Base-by-base conservation (phyloP, 306 rosid species). In the Hippophae gyantsensis region DNA sequence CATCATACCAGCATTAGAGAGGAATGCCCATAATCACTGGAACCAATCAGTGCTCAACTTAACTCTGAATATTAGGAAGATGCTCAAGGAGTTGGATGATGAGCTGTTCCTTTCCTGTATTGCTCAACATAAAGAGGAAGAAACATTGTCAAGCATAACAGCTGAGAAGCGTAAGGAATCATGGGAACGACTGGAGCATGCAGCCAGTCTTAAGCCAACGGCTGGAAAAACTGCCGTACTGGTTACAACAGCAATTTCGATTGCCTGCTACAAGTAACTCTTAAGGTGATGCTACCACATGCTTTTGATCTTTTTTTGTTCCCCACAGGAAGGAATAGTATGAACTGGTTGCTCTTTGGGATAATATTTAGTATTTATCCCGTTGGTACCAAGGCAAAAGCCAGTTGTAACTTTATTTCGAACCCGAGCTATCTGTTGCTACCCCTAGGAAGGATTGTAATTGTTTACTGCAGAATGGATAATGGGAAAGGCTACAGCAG, bases 81-180 rank as follows among this genome's bases (percentile, higher is more conserved):
- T 92, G 82, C 83, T 92, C 62, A 49, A 80, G 62, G 98, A 92
- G 76, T 83, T 92, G 89, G 98, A 92, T 46, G 96, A 87, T 49
- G 90, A 76, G 67, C 79, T 92, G 43, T 92, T 85, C 74, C 43
- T 76, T 49, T 63, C 83, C 9, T 79, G 85, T 64, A 81, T 76
- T 52, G 61, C 81, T 10, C 86, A 61, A 41, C 78, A 59, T 58
- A 85, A 76, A 74, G 96, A 85, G 69, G 89, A 85, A 58, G 95
- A 87, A 72, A 84, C 72, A 9, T 70, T 66, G 64, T 61, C 49
- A 73, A 74, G 67, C 56, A 52, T 48, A 1, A 79, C 48, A 10
- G 82, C 80, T 0, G 78, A 81, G 79, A 88, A 78, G 68, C 84
- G 85, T 48, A 92, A 85, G 69, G 83, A 85, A 74, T 78, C 79